Evolutionary conservation across 2,329 filamentous ascomycete species (phyloP).

Genomic region (Talaromyces sp.): DNA sequence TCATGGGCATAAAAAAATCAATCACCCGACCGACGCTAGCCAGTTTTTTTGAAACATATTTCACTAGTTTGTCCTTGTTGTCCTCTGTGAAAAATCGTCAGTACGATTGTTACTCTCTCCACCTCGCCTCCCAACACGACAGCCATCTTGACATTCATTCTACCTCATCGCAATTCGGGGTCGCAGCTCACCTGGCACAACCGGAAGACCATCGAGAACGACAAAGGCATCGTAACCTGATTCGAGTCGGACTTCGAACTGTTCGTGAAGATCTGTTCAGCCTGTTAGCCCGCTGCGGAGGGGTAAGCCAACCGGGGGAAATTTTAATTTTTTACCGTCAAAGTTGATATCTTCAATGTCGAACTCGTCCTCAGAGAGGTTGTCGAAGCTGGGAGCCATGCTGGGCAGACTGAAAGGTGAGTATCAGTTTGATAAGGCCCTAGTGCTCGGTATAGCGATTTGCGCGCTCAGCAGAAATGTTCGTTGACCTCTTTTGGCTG

Average conservation of each 20-base stretch:
- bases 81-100: constrained; percentile 56
- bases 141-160: background rate
- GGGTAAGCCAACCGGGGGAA: constrained; percentile 22
- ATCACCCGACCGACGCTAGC: constrained; percentile 85
- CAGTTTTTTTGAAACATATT: constrained; percentile 93
- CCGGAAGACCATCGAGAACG: constrained; percentile 88
- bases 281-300: constrained; percentile 26
- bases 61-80: constrained; percentile 88
- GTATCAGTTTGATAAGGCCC: constrained; percentile 21
- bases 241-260: constrained; percentile 93
- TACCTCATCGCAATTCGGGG: background rate
- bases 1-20: constrained; percentile 88
- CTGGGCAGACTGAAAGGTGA: constrained; percentile 41
- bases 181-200: constrained; percentile 51
- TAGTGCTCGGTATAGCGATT: constrained; percentile 11
- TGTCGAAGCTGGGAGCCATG: constrained; percentile 94
- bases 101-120: background rate
- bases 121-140: background rate
- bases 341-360: constrained; percentile 94
- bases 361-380: constrained; percentile 84
- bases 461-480: constrained; percentile 7
- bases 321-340: constrained; percentile 50
- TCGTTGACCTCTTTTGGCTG: constrained; percentile 8
- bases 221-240: constrained; percentile 96
- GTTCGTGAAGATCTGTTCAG: constrained; percentile 72